Conservation (phyloP, 2,329 filamentous ascomycete genomes). For the Plenodomus lindquistii region DNA sequence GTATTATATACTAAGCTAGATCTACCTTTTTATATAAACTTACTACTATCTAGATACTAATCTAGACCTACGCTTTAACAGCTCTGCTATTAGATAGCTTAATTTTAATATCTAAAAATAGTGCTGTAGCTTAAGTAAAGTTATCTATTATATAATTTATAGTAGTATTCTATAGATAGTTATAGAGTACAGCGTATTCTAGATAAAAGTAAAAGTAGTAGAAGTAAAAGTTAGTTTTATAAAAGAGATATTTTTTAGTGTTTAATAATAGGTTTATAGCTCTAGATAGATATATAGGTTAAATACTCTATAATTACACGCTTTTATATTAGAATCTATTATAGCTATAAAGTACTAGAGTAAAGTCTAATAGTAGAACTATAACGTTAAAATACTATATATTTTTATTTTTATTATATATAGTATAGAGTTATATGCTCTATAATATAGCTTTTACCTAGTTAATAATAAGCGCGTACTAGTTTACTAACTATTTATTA, state of each 20-base stretch:
- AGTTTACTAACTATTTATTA: neutral
- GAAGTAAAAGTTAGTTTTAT: slow-evolving; percentile 5
- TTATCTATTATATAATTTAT: slow-evolving; percentile 11
- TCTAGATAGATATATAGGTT: slow-evolving; percentile 3
- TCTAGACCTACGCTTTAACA: slow-evolving; percentile 9
- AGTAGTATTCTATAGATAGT: neutral
- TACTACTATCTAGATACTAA: slow-evolving; percentile 5
- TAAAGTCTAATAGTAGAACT: slow-evolving; percentile 6
- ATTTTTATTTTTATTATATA: slow-evolving; percentile 11
- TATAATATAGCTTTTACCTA: slow-evolving; percentile 11
- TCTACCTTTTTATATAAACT: slow-evolving; percentile 8
- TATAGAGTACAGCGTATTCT: slow-evolving; percentile 1
- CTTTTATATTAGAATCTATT: slow-evolving; percentile 9
- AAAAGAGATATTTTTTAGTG: slow-evolving; percentile 4
- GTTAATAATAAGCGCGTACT: slow-evolving; percentile 9
- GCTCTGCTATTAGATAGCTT: slow-evolving; percentile 6
- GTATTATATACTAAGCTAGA: slow-evolving; percentile 1
- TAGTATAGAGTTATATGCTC: slow-evolving; percentile 9
- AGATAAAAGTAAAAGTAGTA: slow-evolving; percentile 5
- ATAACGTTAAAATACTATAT: slow-evolving; percentile 11
- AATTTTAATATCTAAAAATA: slow-evolving; percentile 6
- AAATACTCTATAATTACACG: slow-evolving; percentile 15
- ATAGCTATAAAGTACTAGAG: slow-evolving; percentile 5
- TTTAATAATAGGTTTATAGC: neutral
- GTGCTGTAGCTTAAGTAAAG: slow-evolving; percentile 9